These are phyloP conservation scores for Quercus mongolica DNA, from an alignment of 306 rosid species.

Conservation along the genomic window DNA sequence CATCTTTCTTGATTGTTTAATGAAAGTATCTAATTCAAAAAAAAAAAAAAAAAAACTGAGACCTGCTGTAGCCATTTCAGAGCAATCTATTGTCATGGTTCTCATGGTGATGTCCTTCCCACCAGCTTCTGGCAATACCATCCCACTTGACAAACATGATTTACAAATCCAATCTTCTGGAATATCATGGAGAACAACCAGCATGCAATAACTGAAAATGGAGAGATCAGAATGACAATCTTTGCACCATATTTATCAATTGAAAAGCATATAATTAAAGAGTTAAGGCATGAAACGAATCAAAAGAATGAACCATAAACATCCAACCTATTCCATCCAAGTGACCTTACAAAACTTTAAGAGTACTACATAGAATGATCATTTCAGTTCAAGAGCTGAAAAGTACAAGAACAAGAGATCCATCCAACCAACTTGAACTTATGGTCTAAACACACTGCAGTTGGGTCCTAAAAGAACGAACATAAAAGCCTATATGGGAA, in stretches of 20 bases:
- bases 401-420: not conserved
- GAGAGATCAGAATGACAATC: not conserved
- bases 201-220: conserved; percentile 67
- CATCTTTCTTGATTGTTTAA: too few relatives aligned
- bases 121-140: not conserved
- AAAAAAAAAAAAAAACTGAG: not conserved
- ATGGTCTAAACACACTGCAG: not conserved
- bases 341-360: conserved; percentile 1
- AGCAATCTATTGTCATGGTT: not conserved
- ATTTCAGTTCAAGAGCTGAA: not conserved
- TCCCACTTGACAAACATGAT: conserved; percentile 26
- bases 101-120: not conserved
- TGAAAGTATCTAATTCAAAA: too few relatives aligned
- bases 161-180: conserved; percentile 63
- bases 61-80: not conserved
- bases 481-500: not conserved
- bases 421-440: not conserved
- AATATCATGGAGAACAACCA: not conserved
- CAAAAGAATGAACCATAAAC: not conserved
- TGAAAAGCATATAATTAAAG: not conserved
- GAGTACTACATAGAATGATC: conserved; percentile 1
- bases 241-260: not conserved
- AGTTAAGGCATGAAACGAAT: not conserved
- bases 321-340: not conserved
- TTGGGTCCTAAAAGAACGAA: conserved; percentile 1